phyloP scores from a whole-genome alignment of 495 filamentous ascomycete genomes.

The Talaromyces proteolyticus region DNA sequence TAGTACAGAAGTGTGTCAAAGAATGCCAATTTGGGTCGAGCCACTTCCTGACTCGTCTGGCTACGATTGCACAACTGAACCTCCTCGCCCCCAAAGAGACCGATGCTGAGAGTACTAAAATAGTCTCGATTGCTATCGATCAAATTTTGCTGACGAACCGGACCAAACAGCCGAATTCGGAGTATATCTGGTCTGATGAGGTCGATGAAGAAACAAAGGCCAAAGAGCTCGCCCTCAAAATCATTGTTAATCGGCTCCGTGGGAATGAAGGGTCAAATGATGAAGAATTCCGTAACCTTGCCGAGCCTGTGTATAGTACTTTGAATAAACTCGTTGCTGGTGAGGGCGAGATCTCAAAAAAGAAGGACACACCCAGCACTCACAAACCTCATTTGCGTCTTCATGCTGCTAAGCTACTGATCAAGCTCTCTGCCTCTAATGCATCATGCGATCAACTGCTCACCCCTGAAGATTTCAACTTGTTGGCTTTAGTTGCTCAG shows the following conservation, averaged over 20 bases:
- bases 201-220: conserved; percentile 76
- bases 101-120: conserved; percentile 65
- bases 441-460: conserved; percentile 74
- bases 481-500: conserved; percentile 71
- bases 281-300: conserved; percentile 57
- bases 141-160: conserved; percentile 69
- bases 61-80: conserved; percentile 76
- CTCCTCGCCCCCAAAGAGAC: conserved; percentile 69
- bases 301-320: conserved; percentile 66
- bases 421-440: conserved; percentile 71
- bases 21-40: conserved; percentile 70
- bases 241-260: conserved; percentile 80
- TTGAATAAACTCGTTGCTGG: conserved; percentile 67
- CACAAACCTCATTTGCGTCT: conserved; percentile 77
- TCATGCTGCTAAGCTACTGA: conserved; percentile 69
- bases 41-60: conserved; percentile 78
- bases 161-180: conserved; percentile 37
- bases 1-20: conserved; percentile 66
- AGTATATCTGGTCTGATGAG: conserved; percentile 63
- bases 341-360: conserved; percentile 73
- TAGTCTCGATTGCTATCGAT: conserved; percentile 72
- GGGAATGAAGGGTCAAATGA: conserved; percentile 50
- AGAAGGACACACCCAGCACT: conserved; percentile 61
- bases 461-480: conserved; percentile 66
- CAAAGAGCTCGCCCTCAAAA: conserved; percentile 84